Evolutionary conservation across 129 eudicot species (phyloP).

Genomic region (Chrysanthemum seticuspe): DNA sequence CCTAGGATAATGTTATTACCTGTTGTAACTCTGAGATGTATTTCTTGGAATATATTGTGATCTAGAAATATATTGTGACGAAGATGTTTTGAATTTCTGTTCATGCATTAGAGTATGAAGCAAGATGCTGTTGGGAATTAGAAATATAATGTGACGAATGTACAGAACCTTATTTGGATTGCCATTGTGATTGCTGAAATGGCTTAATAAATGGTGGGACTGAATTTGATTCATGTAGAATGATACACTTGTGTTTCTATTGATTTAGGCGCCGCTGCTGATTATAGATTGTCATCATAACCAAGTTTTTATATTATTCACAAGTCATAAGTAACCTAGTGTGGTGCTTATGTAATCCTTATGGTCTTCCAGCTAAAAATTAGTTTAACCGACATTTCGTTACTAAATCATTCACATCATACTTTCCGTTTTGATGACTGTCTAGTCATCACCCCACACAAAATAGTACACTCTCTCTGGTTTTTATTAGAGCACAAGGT

Average conservation of each 20-base stretch:
- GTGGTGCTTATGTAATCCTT: background rate
- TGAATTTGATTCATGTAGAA: background rate
- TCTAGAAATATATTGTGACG: background rate
- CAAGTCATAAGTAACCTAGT: background rate
- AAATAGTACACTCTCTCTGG: background rate
- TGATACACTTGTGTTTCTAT: background rate
- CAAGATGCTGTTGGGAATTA: too few relatives aligned
- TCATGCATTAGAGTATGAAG: background rate
- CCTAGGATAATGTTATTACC: background rate
- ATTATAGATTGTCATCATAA: background rate
- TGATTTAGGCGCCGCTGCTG: too few relatives aligned
- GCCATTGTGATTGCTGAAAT: too few relatives aligned
- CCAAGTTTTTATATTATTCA: background rate
- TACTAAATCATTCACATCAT: background rate
- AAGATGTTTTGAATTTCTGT: background rate
- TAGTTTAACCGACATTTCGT: background rate
- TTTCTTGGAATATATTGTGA: background rate
- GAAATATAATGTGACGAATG: too few relatives aligned
- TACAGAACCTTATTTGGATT: too few relatives aligned
- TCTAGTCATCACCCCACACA: background rate
- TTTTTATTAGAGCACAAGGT: too few relatives aligned
- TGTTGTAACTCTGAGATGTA: background rate
- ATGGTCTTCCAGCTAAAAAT: background rate
- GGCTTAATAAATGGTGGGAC: too few relatives aligned
- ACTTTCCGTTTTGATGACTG: background rate